phyloP scores from a whole-genome alignment of 2,329 filamentous ascomycete genomes.

The Cryphonectria parasitica region DNA sequence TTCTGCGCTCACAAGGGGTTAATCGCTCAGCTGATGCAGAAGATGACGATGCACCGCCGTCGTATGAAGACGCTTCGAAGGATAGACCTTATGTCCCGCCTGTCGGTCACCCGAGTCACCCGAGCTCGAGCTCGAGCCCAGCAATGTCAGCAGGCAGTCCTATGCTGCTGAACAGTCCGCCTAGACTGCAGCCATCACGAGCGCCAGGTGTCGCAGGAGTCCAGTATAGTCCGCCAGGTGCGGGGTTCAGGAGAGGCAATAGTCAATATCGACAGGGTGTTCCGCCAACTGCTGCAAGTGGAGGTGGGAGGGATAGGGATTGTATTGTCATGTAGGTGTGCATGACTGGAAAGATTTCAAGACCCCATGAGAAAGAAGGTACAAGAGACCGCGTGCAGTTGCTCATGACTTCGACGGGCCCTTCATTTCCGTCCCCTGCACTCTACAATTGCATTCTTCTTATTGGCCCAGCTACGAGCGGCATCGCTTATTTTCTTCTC shows the following conservation, averaged over 20 bases:
- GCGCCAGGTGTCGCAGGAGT: slow-evolving; percentile 31
- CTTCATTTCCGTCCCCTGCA: background rate
- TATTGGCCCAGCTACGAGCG: background rate
- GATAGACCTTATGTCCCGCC: slow-evolving; percentile 57
- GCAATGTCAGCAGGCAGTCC: slow-evolving; percentile 26
- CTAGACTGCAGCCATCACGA: slow-evolving; percentile 29
- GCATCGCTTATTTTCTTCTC: too few relatives aligned
- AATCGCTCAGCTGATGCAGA: slow-evolving; percentile 44
- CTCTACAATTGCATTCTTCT: background rate
- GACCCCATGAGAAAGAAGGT: background rate
- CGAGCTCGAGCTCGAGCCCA: slow-evolving; percentile 43
- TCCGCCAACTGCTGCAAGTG: slow-evolving; percentile 34
- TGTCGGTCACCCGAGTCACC: slow-evolving; percentile 54
- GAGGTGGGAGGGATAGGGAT: slow-evolving; percentile 39
- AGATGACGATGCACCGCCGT: slow-evolving; percentile 58
- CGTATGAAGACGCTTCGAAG: slow-evolving; percentile 61
- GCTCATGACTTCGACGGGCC: background rate
- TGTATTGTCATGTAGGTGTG: slow-evolving; percentile 52
- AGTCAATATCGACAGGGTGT: slow-evolving; percentile 33
- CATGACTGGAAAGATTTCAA: background rate
- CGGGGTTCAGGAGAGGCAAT: slow-evolving; percentile 4
- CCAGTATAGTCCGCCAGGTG: background rate
- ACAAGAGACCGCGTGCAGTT: slow-evolving; percentile 2
- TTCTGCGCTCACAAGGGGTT: slow-evolving; percentile 38
- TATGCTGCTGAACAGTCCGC: slow-evolving; percentile 30